These are phyloP conservation scores for Cupressus sempervirens DNA, from an alignment of 75 land plant species.

Conservation along the genomic window DNA sequence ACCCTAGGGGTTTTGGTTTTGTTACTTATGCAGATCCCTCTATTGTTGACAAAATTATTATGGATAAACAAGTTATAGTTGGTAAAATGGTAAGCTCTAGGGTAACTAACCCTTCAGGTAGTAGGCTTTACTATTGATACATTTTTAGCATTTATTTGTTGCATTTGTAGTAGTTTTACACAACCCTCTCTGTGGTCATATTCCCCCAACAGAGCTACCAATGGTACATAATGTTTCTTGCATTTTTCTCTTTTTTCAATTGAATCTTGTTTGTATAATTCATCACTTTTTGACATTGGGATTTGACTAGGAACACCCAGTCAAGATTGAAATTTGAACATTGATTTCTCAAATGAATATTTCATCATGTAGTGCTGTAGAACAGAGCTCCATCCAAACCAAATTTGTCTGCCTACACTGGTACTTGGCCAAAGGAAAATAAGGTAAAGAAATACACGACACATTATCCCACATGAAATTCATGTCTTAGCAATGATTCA, in stretches of 20 bases:
- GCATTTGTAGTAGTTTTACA: neutral
- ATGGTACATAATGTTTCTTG: neutral
- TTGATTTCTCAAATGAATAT: neutral
- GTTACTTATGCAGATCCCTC: slow-evolving; percentile 50
- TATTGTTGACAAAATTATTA: slow-evolving; percentile 38
- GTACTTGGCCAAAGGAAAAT: slow-evolving; percentile 5
- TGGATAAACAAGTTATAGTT: slow-evolving; percentile 49
- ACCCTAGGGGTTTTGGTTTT: slow-evolving; percentile 56
- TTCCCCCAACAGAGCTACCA: slow-evolving; percentile 4
- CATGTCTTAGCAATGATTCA: neutral
- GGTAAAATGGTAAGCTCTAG: slow-evolving; percentile 43
- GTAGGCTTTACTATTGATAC: neutral
- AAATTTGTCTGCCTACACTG: slow-evolving; percentile 1
- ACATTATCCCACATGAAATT: neutral
- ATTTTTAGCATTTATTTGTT: neutral
- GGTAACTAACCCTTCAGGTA: neutral
- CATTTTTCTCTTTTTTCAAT: neutral
- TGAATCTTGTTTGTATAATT: too few relatives aligned
- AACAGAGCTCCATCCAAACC: slow-evolving; percentile 11
- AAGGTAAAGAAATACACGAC: neutral
- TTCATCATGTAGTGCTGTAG: neutral
- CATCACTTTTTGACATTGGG: neutral
- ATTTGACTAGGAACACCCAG: neutral
- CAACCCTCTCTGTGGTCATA: slow-evolving; percentile 5
- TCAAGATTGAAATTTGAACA: neutral